Percentiles rank a stretch among this genome's conserved stretches.
These are phyloP conservation scores for Umbelopsis ramanniana DNA, from an alignment of 192 early-diverging fungal species.

Conservation along the genomic window DNA sequence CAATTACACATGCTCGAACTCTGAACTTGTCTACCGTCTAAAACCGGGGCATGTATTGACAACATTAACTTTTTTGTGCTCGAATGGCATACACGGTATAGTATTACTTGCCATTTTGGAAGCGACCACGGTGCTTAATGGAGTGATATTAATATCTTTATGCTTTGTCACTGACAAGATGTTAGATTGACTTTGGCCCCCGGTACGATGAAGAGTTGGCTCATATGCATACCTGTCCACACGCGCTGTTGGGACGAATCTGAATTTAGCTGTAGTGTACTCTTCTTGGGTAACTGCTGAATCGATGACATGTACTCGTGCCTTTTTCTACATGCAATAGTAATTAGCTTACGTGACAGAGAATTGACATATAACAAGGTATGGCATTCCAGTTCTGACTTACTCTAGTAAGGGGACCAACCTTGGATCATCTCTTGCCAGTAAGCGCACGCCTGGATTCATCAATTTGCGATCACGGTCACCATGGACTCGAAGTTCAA, in stretches of 20 bases:
- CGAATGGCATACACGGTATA: not conserved
- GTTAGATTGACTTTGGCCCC: not conserved
- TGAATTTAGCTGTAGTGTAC: not conserved
- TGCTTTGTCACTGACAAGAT: not conserved
- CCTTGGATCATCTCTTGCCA: not conserved
- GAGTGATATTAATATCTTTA: not conserved
- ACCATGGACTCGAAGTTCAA: not conserved
- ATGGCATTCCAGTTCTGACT: not conserved
- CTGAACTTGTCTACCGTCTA: not conserved
- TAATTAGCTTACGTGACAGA: not conserved
- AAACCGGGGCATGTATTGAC: too few relatives aligned
- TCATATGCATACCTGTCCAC: not conserved
- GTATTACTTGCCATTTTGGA: not conserved
- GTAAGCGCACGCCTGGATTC: not conserved
- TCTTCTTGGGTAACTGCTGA: not conserved
- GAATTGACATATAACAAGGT: not conserved
- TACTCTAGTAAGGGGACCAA: not conserved
- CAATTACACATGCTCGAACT: conserved; percentile 6
- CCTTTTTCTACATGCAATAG: not conserved
- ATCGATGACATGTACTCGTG: not conserved
- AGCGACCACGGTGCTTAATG: not conserved
- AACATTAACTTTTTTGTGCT: not conserved
- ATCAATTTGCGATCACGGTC: not conserved
- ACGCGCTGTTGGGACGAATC: not conserved
- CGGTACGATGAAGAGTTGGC: too few relatives aligned